These are phyloP conservation scores for Hypomyces perniciosus DNA, from an alignment of 2,329 filamentous ascomycete species.

Conservation along the genomic window DNA sequence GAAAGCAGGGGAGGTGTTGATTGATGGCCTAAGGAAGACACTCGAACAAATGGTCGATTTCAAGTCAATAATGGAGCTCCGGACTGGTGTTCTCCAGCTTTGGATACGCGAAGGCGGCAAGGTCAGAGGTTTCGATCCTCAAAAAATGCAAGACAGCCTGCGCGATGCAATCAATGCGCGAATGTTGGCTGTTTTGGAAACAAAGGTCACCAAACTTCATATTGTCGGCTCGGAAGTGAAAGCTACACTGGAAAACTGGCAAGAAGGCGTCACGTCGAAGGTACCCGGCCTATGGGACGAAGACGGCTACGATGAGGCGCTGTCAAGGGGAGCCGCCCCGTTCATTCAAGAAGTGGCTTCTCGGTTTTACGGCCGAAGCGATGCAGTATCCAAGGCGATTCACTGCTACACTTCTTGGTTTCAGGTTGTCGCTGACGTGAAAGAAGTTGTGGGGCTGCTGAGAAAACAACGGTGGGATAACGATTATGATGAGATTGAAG, in stretches of 20 bases:
- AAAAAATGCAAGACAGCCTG: conserved; percentile 62
- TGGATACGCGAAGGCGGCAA: conserved; percentile 68
- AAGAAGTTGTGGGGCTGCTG: conserved; percentile 57
- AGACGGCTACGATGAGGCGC: conserved; percentile 57
- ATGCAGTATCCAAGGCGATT: conserved; percentile 56
- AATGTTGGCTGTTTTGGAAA: conserved; percentile 56
- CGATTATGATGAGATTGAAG: conserved; percentile 66
- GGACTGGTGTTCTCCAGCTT: conserved; percentile 63
- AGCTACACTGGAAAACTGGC: conserved; percentile 56
- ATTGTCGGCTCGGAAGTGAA: conserved; percentile 60
- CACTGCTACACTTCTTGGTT: conserved; percentile 67
- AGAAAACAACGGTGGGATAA: conserved; percentile 69
- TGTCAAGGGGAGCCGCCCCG: conserved; percentile 55
- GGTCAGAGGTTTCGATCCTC: conserved; percentile 60
- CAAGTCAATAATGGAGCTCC: conserved; percentile 60
- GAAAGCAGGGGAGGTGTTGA: conserved; percentile 51
- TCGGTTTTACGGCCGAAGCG: conserved; percentile 65
- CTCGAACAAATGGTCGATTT: conserved; percentile 59
- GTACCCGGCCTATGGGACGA: conserved; percentile 61
- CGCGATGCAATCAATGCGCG: conserved; percentile 63
- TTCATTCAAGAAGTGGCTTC: conserved; percentile 67
- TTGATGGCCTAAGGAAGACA: conserved; percentile 55
- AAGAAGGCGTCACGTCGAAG: conserved; percentile 43
- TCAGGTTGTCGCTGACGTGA: conserved; percentile 62
- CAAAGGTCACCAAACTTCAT: conserved; percentile 58